Conservation (phyloP, 2,329 filamentous ascomycete genomes). For the Akanthomyces uredinophilus region DNA sequence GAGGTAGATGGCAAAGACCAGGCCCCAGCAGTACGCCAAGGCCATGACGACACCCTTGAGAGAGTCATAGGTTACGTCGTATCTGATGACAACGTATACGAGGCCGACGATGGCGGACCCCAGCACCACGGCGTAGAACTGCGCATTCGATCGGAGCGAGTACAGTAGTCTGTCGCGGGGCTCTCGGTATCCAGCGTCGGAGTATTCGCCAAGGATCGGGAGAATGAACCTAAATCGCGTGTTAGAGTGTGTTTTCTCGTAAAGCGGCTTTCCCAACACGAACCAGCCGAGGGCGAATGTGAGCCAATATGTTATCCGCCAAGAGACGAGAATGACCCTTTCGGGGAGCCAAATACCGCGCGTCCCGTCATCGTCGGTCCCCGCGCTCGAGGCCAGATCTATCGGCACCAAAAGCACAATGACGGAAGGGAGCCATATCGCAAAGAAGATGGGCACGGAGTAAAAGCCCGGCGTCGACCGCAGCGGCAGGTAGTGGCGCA, state of each 20-base stretch:
- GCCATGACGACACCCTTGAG: slow-evolving; percentile 89
- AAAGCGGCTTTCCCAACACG: slow-evolving; percentile 19
- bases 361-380: slow-evolving; percentile 62
- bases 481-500: slow-evolving; percentile 85
- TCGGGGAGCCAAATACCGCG: slow-evolving; percentile 85
- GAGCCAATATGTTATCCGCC: slow-evolving; percentile 96
- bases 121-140: slow-evolving; percentile 80
- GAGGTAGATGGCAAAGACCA: slow-evolving; percentile 87
- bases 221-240: slow-evolving; percentile 66
- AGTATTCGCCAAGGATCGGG: slow-evolving; percentile 88
- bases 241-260: slow-evolving; percentile 15
- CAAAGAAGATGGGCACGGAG: slow-evolving; percentile 87
- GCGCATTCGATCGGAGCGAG: slow-evolving; percentile 79
- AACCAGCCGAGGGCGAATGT: slow-evolving; percentile 94
- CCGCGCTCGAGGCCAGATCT: slow-evolving; percentile 82
- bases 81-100: slow-evolving; percentile 76
- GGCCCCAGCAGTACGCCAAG: slow-evolving; percentile 87
- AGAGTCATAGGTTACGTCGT: slow-evolving; percentile 65
- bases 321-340: slow-evolving; percentile 74
- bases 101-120: slow-evolving; percentile 65
- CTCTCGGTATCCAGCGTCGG: slow-evolving; percentile 88
- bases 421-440: slow-evolving; percentile 86
- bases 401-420: slow-evolving; percentile 92
- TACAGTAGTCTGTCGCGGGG: slow-evolving; percentile 75
- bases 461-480: slow-evolving; percentile 88